Evolutionary conservation across 345 rosid species (phyloP).

Genomic region (Angophora floribunda): DNA sequence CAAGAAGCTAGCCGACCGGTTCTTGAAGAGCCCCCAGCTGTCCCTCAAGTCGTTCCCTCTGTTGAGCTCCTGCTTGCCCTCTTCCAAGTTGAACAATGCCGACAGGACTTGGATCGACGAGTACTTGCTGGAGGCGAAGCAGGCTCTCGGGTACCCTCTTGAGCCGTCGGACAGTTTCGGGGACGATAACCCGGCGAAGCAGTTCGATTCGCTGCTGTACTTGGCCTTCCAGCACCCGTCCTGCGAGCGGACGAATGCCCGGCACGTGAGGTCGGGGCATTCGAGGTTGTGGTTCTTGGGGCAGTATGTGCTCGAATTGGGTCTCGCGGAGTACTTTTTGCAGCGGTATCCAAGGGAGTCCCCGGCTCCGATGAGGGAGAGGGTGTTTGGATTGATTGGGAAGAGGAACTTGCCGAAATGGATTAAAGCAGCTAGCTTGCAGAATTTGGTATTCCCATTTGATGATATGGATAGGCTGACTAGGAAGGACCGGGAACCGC

Average conservation of each 20-base stretch:
- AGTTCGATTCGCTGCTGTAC: constrained; percentile 76
- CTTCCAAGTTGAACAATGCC: constrained; percentile 72
- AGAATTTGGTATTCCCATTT: constrained; percentile 81
- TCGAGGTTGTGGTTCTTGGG: constrained; percentile 80
- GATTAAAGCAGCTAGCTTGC: constrained; percentile 86
- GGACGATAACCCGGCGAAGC: constrained; percentile 93
- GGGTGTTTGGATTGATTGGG: constrained; percentile 87
- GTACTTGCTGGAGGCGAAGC: constrained; percentile 85
- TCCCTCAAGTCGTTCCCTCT: constrained; percentile 82
- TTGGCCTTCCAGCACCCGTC: constrained; percentile 88
- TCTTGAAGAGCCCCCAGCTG: constrained; percentile 80
- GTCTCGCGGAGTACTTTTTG: constrained; percentile 65
- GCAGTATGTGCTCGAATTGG: constrained; percentile 90
- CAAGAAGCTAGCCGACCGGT: constrained; percentile 63
- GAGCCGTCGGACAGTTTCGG: constrained; percentile 51
- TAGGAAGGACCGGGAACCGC: constrained; percentile 75
- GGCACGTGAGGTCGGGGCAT: constrained; percentile 81
- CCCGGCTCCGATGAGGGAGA: constrained; percentile 89
- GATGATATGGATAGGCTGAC: constrained; percentile 78
- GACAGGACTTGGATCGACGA: constrained; percentile 90
- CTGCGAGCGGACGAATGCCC: constrained; percentile 72
- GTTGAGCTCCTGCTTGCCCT: constrained; percentile 79
- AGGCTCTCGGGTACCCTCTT: constrained; percentile 80
- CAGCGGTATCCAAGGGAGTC: constrained; percentile 93
- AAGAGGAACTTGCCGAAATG: constrained; percentile 80